phyloP scores from a whole-genome alignment of 2,329 filamentous ascomycete genomes.

The Eurotiales sp. region DNA sequence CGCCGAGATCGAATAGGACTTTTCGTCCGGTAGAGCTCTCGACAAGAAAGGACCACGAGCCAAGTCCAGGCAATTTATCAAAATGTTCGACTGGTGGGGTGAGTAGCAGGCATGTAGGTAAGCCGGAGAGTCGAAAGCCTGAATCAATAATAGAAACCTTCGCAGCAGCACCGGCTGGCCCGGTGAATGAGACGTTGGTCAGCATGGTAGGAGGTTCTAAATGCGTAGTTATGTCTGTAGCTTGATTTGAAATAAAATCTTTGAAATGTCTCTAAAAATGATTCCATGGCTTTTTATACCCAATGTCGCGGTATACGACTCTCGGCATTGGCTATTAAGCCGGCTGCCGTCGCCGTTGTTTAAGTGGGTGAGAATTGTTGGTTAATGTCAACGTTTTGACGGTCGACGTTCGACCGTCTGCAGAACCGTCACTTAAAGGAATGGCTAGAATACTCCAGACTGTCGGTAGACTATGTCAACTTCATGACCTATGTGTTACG shows the following conservation, averaged over 20 bases:
- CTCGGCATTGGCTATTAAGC: background rate
- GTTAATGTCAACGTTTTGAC: no score
- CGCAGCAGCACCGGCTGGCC: background rate
- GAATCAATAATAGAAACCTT: conserved; percentile 7
- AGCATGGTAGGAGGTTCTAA: background rate
- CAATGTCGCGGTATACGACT: background rate
- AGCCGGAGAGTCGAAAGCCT: conserved; percentile 1
- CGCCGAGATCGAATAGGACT: conserved; percentile 47
- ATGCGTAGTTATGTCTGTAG: background rate
- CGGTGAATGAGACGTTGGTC: background rate
- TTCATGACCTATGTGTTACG: no score
- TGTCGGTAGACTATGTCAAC: no score
- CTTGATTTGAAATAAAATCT: background rate
- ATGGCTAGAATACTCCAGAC: no score
- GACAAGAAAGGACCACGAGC: conserved; percentile 21
- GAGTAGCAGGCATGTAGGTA: background rate
- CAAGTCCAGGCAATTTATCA: background rate
- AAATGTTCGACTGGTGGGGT: background rate
- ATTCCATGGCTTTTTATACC: background rate
- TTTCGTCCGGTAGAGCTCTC: conserved; percentile 32
- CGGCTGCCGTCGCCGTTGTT: background rate
- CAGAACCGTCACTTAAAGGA: no score
- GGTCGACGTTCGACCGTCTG: no score
- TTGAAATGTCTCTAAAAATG: background rate
- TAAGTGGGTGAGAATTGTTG: no score